Evolutionary conservation across 108 stramenopile species (phyloP), one percentile per base, ranked within the genome.

Genomic region (Ochromonas danica): DNA sequence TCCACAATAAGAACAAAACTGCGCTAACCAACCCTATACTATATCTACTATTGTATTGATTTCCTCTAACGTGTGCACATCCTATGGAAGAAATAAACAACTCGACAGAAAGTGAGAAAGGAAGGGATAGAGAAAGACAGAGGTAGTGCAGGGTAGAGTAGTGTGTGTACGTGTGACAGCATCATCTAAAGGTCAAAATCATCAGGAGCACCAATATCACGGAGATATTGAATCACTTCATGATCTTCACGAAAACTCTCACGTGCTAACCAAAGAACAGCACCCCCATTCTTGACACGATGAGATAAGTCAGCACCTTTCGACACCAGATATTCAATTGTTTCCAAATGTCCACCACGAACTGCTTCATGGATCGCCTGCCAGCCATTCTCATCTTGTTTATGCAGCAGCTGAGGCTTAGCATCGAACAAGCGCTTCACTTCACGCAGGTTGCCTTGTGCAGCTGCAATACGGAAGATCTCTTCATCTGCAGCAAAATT

Each of bases 341-440:
- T 75, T 75, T 75, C 45, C 27, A 60, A 31, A 60, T 75, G 25
- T 14, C 72, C 72, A n/a, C n/a, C 17, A n/a, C 72, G 43, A 75
- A 75, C 72, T 42, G 72, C 72, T 75, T 75, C 72, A 36, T 75
- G 72, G 38, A 75, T 27, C 22, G 72, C 40, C 25, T 75, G 72
- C 72, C 72, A 75, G 25, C 35, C 72, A 75, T 75, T 75, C 38
- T 75, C 72, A 75, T 75, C 72, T 31, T 10, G 6, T 33, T 28
- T 10, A 14, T 27, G 6, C 25, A 75, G n/a, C 17, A 60, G 17
- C 22, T 6, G 14, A 51, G 45, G 14, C 6, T 6, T 51, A 28
- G 6, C 41, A 38, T 27, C 28, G 14, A 75, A 42, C 14, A 45
- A 25, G 6, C 40, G 17, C 38, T 36, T 6, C 40, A 75, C 3